Evolutionary conservation across 345 rosid genomes (phyloP).

Genomic region (Eucalyptus melliodora): DNA sequence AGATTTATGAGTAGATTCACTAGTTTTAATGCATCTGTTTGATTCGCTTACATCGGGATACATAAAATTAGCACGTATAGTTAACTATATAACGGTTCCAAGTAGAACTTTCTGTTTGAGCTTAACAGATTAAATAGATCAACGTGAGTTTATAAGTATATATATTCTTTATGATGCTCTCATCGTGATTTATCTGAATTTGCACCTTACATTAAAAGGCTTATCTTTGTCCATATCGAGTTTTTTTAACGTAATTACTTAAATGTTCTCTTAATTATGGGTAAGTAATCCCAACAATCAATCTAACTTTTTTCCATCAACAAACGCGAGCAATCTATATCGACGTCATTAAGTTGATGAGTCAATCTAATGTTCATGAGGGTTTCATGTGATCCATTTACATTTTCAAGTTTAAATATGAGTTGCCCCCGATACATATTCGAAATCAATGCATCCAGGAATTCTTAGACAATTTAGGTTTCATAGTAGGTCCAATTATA

Average conservation of each 20-base stretch:
- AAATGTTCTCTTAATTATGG: neutral
- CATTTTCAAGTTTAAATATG: neutral
- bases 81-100: neutral
- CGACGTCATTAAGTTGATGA: neutral
- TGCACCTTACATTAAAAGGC: neutral
- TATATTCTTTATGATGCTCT: neutral
- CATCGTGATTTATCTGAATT: neutral
- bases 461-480: neutral
- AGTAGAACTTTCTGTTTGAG: neutral
- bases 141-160: neutral
- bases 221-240: neutral
- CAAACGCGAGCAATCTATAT: fast-evolving
- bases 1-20: neutral
- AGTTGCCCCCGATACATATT: neutral
- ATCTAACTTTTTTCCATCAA: neutral
- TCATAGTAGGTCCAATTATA: neutral
- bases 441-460: neutral
- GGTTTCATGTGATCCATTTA: neutral
- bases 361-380: neutral
- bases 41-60: neutral
- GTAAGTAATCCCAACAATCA: neutral
- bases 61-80: neutral
- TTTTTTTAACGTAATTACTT: neutral
- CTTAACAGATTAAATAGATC: neutral
- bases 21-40: neutral